Evolutionary conservation across 78 protist genomes (phyloP).

Genomic region (Pelomyxa schiedti): DNA sequence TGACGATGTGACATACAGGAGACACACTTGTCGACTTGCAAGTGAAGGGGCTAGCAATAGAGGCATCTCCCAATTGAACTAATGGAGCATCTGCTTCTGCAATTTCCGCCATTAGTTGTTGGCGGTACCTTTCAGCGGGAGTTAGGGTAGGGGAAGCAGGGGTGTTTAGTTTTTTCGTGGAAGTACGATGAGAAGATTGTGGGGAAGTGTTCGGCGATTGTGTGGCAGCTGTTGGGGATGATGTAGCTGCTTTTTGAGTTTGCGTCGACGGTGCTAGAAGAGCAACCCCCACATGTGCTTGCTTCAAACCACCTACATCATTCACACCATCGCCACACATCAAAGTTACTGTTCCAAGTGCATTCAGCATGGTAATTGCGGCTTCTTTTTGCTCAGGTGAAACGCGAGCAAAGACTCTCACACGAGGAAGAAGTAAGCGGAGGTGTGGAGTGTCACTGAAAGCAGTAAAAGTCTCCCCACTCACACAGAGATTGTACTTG

Average conservation of each 20-base stretch:
- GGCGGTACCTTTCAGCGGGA: slow-evolving; percentile 3
- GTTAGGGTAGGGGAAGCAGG: neutral
- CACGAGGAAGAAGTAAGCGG: slow-evolving; percentile 1
- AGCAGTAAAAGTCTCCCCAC: slow-evolving; percentile 20
- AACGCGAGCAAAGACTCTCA: slow-evolving; percentile 67
- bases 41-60: slow-evolving; percentile 97
- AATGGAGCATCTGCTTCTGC: slow-evolving; percentile 10
- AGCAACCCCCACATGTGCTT: slow-evolving; percentile 90
- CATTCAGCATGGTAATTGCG: slow-evolving; percentile 27
- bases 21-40: slow-evolving; percentile 29
- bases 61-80: slow-evolving; percentile 66
- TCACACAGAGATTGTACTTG: slow-evolving; percentile 29
- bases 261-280: slow-evolving; percentile 5
- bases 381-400: slow-evolving; percentile 75
- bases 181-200: neutral
- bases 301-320: slow-evolving; percentile 99
- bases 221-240: neutral
- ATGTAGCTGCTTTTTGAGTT: neutral
- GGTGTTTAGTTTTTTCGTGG: neutral
- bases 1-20: slow-evolving; percentile 58
- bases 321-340: slow-evolving; percentile 99
- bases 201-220: neutral
- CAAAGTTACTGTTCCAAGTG: slow-evolving; percentile 53
- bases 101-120: neutral
- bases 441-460: neutral